phyloP scores from a whole-genome alignment of 2,329 filamentous ascomycete genomes.

The Aspergillus sp. region DNA sequence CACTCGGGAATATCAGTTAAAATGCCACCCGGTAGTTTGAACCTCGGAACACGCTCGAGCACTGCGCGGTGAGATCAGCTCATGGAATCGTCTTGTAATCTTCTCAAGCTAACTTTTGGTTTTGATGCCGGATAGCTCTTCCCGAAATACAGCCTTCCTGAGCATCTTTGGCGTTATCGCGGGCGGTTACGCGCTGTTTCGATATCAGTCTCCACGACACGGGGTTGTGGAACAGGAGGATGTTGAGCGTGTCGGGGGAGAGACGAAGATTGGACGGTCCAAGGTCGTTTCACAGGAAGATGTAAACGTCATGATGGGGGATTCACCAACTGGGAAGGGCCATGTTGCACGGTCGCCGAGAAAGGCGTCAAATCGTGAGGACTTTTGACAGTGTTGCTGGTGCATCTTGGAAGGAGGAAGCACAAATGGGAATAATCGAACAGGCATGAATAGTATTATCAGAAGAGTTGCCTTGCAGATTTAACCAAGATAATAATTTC shows the following conservation, averaged over 20 bases:
- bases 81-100: background rate
- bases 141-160: background rate
- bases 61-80: background rate
- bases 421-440: background rate
- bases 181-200: background rate
- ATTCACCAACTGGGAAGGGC: background rate
- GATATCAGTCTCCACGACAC: background rate
- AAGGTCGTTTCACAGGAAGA: background rate
- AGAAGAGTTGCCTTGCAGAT: too few species aligned
- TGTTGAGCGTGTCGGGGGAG: background rate
- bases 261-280: background rate
- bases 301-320: background rate
- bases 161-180: background rate
- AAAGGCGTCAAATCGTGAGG: background rate
- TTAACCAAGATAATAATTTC: too few species aligned
- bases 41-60: background rate
- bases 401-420: background rate
- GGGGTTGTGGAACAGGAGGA: background rate
- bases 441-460: too few species aligned
- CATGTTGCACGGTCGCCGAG: constrained; percentile 1
- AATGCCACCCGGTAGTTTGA: background rate
- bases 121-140: background rate
- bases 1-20: background rate
- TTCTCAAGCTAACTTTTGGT: background rate
- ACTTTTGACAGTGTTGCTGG: background rate